A percentile compares a stretch with the other conserved stretches of the same genome.
phyloP scores from a whole-genome alignment of 73 alveolate species.

The Urostyla sp. region DNA sequence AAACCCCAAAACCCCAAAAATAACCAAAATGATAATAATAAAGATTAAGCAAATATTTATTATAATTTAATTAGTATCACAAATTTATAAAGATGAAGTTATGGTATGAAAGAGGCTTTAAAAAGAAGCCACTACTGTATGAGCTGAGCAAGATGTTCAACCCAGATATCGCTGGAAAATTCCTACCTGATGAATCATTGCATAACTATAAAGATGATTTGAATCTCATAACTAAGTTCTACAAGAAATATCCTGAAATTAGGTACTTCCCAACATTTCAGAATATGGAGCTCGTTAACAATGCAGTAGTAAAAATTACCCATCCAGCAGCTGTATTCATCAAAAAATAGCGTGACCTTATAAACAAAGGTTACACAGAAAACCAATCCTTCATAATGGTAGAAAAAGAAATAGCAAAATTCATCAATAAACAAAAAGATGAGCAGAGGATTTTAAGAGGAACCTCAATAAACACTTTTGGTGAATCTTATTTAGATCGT shows the following conservation, averaged over 20 bases:
- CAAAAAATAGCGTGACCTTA: conserved; percentile 20
- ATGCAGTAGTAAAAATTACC: not conserved
- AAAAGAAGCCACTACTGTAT: conserved; percentile 1
- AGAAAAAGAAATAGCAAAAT: conserved; percentile 39
- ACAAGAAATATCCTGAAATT: conserved; percentile 36
- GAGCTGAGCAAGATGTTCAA: conserved; percentile 3
- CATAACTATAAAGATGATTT: not conserved
- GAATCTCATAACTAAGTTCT: not conserved
- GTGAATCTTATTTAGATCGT: conserved; percentile 61
- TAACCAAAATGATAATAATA: too few species aligned
- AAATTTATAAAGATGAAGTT: conserved; percentile 4
- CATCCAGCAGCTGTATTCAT: conserved; percentile 54
- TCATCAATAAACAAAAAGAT: conserved; percentile 38
- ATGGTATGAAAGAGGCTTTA: conserved; percentile 52
- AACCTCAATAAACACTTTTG: conserved; percentile 31
- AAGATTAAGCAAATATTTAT: too few species aligned
- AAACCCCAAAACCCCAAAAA: too few species aligned
- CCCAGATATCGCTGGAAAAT: not conserved
- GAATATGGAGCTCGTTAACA: not conserved
- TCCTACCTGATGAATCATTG: not conserved
- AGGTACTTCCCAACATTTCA: conserved; percentile 14
- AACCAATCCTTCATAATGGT: conserved; percentile 47
- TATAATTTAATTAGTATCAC: not conserved
- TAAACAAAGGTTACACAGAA: conserved; percentile 63
- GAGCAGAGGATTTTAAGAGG: conserved; percentile 64